phyloP scores from a whole-genome alignment of 176 grass and related monocot genomes.

The Eragrostis nindensis region DNA sequence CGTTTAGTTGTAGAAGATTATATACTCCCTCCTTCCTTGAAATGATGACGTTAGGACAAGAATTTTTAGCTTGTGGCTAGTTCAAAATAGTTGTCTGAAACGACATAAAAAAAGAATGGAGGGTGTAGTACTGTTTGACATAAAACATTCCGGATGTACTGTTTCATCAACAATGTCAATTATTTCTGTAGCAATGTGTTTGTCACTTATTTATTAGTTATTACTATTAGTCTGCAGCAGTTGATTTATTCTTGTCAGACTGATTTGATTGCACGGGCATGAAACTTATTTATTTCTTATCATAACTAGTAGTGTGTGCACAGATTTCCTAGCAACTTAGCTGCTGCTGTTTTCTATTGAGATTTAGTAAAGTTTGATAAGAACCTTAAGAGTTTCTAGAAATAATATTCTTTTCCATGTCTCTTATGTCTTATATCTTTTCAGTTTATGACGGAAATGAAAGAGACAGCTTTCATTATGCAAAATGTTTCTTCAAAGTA shows the following conservation, averaged over 20 bases:
- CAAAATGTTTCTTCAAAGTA: conserved; percentile 94
- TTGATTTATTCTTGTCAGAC: conserved; percentile 18
- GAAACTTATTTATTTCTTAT: conserved; percentile 15
- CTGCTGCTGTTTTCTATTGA: conserved; percentile 22
- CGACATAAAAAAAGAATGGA: too few species aligned
- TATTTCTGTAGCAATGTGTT: conserved; percentile 12
- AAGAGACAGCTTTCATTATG: conserved; percentile 94
- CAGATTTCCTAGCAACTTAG: conserved; percentile 10
- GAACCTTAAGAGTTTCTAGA: conserved; percentile 7
- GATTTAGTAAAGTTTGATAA: background rate
- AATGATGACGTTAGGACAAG: too few species aligned
- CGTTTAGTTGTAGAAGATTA: background rate
- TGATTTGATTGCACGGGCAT: background rate
- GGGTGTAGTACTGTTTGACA: conserved; percentile 18
- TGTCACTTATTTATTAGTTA: background rate
- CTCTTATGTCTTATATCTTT: conserved; percentile 43
- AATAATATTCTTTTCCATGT: conserved; percentile 7
- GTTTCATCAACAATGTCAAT: background rate
- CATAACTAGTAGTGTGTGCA: conserved; percentile 2
- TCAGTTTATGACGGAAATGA: conserved; percentile 99
- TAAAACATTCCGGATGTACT: conserved; percentile 20
- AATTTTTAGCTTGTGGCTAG: too few species aligned
- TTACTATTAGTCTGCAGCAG: background rate
- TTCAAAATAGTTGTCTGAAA: too few species aligned
- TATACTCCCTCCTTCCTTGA: too few species aligned